Percentiles rank a stretch among this genome's conserved stretches.
phyloP scores from a whole-genome alignment of 202 grass and related monocot species.

The Panicum hallii region DNA sequence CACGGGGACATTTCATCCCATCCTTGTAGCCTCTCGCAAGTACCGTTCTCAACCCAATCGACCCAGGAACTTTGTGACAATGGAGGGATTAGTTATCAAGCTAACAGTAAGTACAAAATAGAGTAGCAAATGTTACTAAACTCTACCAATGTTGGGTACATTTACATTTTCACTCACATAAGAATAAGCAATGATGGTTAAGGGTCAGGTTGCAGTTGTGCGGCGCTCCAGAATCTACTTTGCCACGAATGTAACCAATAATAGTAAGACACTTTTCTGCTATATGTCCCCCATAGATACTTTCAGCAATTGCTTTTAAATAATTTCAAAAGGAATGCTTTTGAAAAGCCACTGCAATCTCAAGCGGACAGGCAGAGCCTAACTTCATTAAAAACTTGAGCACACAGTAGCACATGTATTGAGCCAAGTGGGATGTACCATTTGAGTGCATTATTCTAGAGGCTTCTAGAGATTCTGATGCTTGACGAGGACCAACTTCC shows the following conservation, averaged over 20 bases:
- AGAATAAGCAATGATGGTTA: conserved; percentile 25
- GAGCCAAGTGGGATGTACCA: conserved; percentile 54
- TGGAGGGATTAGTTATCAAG: conserved; percentile 16
- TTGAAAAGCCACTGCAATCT: neutral
- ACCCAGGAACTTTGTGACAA: neutral
- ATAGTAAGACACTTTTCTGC: neutral
- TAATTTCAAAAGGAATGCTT: neutral
- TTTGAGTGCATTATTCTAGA: conserved; percentile 82
- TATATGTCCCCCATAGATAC: conserved; percentile 13
- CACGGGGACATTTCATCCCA: too few relatives aligned
- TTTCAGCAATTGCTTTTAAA: conserved; percentile 12
- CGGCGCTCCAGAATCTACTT: neutral
- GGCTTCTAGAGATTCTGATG: conserved; percentile 73
- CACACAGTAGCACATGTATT: neutral
- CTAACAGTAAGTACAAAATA: conserved; percentile 11
- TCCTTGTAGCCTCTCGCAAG: too few relatives aligned
- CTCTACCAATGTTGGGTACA: neutral
- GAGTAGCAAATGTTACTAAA: conserved; percentile 7
- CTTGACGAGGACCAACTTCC: conserved; percentile 82
- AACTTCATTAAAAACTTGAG: conserved; percentile 19
- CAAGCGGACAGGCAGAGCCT: neutral
- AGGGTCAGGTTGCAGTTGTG: neutral
- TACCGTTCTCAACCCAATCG: too few relatives aligned
- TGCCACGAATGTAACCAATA: neutral
- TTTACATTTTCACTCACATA: conserved; percentile 35